Conservation (phyloP, 1,284 basidiomycete species). For the Microbotryum saponariae region DNA sequence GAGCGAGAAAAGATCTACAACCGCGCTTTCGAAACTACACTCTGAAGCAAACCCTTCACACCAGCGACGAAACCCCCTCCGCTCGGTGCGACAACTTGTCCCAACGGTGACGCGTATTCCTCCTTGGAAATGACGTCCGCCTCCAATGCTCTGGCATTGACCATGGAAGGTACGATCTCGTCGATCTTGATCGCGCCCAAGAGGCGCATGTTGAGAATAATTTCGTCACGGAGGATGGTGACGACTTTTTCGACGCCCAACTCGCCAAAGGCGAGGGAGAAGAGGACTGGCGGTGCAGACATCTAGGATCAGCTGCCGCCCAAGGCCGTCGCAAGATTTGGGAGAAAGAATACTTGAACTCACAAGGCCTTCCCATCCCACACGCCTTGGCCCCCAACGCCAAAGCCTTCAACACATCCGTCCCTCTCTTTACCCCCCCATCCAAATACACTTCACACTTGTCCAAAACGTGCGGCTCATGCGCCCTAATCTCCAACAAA, state of each 20-base stretch:
- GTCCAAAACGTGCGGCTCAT: conserved; percentile 66
- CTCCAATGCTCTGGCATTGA: conserved; percentile 22
- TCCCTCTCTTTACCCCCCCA: conserved; percentile 76
- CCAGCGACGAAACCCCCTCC: too few relatives aligned
- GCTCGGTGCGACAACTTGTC: background rate
- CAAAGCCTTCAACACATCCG: conserved; percentile 84
- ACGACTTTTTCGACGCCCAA: conserved; percentile 16
- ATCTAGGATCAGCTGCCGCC: background rate
- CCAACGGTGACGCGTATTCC: background rate
- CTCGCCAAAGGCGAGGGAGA: conserved; percentile 27
- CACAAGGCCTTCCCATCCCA: conserved; percentile 70
- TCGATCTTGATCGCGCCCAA: conserved; percentile 18
- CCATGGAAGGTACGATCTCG: conserved; percentile 17
- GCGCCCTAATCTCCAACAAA: conserved; percentile 50
- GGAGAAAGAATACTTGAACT: background rate
- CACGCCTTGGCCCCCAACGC: conserved; percentile 85
- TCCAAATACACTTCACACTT: conserved; percentile 73
- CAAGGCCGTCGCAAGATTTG: background rate
- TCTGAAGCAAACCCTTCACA: too few relatives aligned
- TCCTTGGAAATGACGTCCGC: conserved; percentile 1
- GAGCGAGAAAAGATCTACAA: too few relatives aligned
- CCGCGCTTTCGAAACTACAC: too few relatives aligned
- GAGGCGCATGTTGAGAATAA: conserved; percentile 24
- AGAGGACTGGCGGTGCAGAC: conserved; percentile 20
- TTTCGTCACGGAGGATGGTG: conserved; percentile 23